Percentiles rank a stretch among this genome's conserved stretches.
Evolutionary conservation across 768 basidiomycete species (phyloP).

Genomic region (Paxillus involutus): DNA sequence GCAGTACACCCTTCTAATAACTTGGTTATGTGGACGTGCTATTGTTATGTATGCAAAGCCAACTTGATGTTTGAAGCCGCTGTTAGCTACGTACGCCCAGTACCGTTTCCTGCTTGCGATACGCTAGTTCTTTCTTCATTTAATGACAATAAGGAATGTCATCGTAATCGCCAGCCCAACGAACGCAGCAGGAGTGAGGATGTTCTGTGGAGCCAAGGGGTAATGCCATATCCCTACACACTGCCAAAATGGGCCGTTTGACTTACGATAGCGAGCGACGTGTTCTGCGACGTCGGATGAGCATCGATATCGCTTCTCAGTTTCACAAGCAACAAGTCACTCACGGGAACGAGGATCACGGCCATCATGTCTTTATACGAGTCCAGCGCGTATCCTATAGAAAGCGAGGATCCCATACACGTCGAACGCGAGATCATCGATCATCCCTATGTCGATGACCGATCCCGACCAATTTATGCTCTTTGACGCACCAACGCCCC

Average conservation of each 20-base stretch:
- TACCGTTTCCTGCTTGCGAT: conserved; percentile 12
- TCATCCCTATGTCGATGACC: conserved; percentile 16
- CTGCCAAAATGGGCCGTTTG: neutral
- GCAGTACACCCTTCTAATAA: too few relatives aligned
- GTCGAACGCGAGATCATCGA: conserved; percentile 19
- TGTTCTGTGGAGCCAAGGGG: conserved; percentile 19
- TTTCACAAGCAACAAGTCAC: neutral
- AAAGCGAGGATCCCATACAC: conserved; percentile 17
- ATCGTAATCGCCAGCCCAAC: conserved; percentile 19
- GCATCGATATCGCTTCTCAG: neutral
- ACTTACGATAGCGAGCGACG: conserved; percentile 19
- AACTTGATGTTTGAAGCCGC: conserved; percentile 12
- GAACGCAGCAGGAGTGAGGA: conserved; percentile 17
- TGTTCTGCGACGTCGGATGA: conserved; percentile 7
- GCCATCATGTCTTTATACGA: conserved; percentile 21
- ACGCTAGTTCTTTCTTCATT: conserved; percentile 18
- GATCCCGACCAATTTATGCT: conserved; percentile 12
- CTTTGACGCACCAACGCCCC: conserved; percentile 20
- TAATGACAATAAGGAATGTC: conserved; percentile 17
- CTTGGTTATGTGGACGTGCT: too few relatives aligned
- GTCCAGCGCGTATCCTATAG: conserved; percentile 20
- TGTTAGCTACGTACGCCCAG: conserved; percentile 18
- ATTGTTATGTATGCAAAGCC: neutral
- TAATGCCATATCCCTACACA: conserved; percentile 19
- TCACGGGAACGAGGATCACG: conserved; percentile 19